phyloP scores from a whole-genome alignment of 1,284 basidiomycete species.

The Marasmius oreades region DNA sequence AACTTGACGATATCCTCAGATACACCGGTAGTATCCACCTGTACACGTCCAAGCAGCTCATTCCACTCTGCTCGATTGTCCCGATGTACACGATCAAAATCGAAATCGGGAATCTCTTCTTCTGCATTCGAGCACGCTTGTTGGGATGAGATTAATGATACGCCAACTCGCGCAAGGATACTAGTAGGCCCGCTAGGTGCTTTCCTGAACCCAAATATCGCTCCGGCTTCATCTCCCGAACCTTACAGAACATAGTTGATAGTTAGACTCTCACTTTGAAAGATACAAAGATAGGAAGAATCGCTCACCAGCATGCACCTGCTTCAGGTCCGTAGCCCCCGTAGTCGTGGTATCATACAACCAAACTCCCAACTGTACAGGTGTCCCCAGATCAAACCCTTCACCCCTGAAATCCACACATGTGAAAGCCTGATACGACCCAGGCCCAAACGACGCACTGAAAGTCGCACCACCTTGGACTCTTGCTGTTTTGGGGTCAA shows the following conservation, averaged over 20 bases:
- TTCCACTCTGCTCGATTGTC: constrained; percentile 50
- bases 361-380: constrained; percentile 54
- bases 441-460: constrained; percentile 40
- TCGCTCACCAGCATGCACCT: constrained; percentile 42
- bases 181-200: constrained; percentile 33
- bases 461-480: constrained; percentile 35
- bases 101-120: constrained; percentile 56
- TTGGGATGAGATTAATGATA: constrained; percentile 56
- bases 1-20: constrained; percentile 46
- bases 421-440: constrained; percentile 51
- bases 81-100: constrained; percentile 46
- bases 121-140: constrained; percentile 61
- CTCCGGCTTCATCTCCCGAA: constrained; percentile 37
- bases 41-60: constrained; percentile 49
- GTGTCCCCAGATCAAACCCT: constrained; percentile 42
- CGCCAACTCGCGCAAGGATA: constrained; percentile 52
- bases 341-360: constrained; percentile 45
- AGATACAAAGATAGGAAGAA: background rate
- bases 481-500: constrained; percentile 44
- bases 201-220: constrained; percentile 47
- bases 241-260: constrained; percentile 22
- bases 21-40: constrained; percentile 49
- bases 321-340: constrained; percentile 41
- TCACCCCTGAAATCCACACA: constrained; percentile 60
- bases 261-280: background rate